phyloP scores from a whole-genome alignment of 2,329 filamentous ascomycete genomes.

The Rhinocladiella similis region DNA sequence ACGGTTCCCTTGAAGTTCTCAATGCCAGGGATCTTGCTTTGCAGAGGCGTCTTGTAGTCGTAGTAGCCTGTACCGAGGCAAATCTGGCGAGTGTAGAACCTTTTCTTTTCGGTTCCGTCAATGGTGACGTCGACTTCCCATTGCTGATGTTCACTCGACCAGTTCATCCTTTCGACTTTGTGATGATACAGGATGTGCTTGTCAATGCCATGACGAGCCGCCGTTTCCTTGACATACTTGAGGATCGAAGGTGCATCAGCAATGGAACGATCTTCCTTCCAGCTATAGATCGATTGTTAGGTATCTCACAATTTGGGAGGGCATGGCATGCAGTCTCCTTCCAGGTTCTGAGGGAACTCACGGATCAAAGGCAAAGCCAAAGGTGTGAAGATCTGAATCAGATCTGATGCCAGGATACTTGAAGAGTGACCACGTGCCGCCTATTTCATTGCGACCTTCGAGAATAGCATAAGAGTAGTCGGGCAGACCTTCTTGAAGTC shows the following conservation, averaged over 20 bases:
- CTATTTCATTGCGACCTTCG: constrained; percentile 65
- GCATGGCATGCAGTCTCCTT: no score
- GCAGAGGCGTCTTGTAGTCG: constrained; percentile 65
- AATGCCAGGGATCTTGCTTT: constrained; percentile 65
- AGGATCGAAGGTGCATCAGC: constrained; percentile 55
- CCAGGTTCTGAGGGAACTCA: background rate
- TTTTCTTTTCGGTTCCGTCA: constrained; percentile 33
- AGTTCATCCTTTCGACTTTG: constrained; percentile 52
- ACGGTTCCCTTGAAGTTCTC: constrained; percentile 63
- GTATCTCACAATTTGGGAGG: no score
- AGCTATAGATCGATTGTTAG: constrained; percentile 35
- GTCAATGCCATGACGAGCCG: constrained; percentile 54
- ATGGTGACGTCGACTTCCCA: constrained; percentile 43
- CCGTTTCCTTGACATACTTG: constrained; percentile 56
- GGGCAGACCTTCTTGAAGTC: constrained; percentile 62
- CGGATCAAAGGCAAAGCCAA: background rate
- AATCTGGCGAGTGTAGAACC: constrained; percentile 46
- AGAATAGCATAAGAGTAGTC: constrained; percentile 63
- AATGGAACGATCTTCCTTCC: constrained; percentile 56
- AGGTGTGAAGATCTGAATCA: constrained; percentile 61
- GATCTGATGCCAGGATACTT: constrained; percentile 67
- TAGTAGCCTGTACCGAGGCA: constrained; percentile 71
- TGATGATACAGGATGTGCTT: constrained; percentile 56
- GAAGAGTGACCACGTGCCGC: constrained; percentile 79
- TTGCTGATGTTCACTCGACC: constrained; percentile 45